Base-by-base conservation (phyloP, 805 yeast genomes). In the Kuraishia cidri region DNA sequence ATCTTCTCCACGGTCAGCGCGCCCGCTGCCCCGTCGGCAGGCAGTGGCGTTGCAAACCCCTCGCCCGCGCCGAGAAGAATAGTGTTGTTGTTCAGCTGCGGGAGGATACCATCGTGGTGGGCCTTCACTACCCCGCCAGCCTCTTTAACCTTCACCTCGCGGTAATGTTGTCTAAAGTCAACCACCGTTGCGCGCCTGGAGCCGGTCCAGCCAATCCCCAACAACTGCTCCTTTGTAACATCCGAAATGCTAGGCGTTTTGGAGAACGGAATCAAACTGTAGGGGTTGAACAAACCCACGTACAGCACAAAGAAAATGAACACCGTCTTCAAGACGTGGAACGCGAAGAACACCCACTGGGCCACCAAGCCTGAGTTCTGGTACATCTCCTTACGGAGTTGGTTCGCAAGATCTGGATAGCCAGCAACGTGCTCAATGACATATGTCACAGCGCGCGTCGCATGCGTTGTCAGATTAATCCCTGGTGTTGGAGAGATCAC, bases 181-280 rank as follows among this genome's bases (percentile, higher is more conserved):
- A 74, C 80, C 18, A 74, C 60, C 14, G 79, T 68, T 10, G 80
- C 80, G 44, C 78, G 77, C 55, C 78, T 80, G 16, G 92, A 70
- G 34, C 96, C 95, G n/a, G 96, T 86, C 97, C 97, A 92, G 31
- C 97, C 97, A 43, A 88, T 60, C 4, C 58, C 56, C 22, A 75
- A 43, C 45, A 88, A 67, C 37, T 70, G 63, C 12, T 79, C 85
- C 39, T 64, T 64, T 31, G 71, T 60, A 30, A 65, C 44, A 10
- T 45, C 49, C 5, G 57, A 45, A 9, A 56, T 37, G 34, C 55
- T 56, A 10, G 48, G 64, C 44, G 46, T 55, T 43, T 50, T 50
- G 41, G 44, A 34, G 34, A 52, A 49, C 25, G 50, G 71, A 46
- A 63, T 67, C 42, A 76, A 49, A 6, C 75, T 59, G 35, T 65